Percentiles rank a stretch among this genome's conserved stretches.
These are phyloP conservation scores for Nitzschia putrida DNA, from an alignment of 108 stramenopile species.

Conservation along the genomic window DNA sequence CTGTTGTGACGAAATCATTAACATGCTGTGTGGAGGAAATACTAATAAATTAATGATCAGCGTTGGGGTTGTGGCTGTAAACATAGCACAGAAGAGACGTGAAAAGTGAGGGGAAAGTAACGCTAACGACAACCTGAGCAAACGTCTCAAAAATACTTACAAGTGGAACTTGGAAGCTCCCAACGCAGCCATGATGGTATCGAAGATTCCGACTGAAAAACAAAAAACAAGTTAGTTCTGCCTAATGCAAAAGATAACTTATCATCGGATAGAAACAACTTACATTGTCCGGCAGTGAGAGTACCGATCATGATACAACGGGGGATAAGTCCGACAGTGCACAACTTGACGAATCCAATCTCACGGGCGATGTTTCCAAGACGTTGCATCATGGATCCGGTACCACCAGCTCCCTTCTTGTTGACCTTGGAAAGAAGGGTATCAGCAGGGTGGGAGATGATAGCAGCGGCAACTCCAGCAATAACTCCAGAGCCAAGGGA, in stretches of 20 bases:
- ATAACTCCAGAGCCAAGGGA: slow-evolving; percentile 94
- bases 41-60: slow-evolving; percentile 3
- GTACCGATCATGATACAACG: slow-evolving; percentile 99
- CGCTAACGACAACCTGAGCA: too few relatives aligned
- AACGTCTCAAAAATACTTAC: slow-evolving; percentile 57
- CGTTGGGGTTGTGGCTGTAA: slow-evolving; percentile 22
- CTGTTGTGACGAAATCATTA: too few relatives aligned
- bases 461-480: slow-evolving; percentile 96
- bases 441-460: slow-evolving; percentile 99
- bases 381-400: slow-evolving; percentile 87
- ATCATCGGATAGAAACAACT: background rate
- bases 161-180: slow-evolving; percentile 99
- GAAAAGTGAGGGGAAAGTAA: background rate
- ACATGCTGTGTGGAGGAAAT: too few relatives aligned
- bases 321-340: slow-evolving; percentile 92
- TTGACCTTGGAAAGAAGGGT: slow-evolving; percentile 98
- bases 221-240: background rate
- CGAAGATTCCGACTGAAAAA: slow-evolving; percentile 90
- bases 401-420: slow-evolving; percentile 96
- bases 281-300: slow-evolving; percentile 96
- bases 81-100: background rate
- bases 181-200: slow-evolving; percentile 93
- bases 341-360: slow-evolving; percentile 94
- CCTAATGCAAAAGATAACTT: background rate
- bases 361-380: slow-evolving; percentile 92